Evolutionary conservation across 768 basidiomycete species (phyloP), one percentile per base, ranked within the genome.

Genomic region (Macrocybe gigantea): DNA sequence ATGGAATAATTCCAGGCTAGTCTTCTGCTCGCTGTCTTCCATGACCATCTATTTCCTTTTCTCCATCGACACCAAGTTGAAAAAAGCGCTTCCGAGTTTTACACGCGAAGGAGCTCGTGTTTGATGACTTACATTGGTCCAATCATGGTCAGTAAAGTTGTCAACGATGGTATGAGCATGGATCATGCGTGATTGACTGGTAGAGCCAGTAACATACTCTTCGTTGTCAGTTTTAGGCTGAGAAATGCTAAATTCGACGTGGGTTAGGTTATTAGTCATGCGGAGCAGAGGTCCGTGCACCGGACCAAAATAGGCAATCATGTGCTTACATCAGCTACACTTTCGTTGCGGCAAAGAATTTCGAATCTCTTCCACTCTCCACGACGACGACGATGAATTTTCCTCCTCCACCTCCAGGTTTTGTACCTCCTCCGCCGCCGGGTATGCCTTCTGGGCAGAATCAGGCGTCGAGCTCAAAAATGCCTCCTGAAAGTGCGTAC

Each of bases 401-500:
- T 60, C 79, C 76, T 56, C 78, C 77, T 55, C 77, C 77, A 48
- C 74, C 76, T 33, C 77, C 77, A 52, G 75, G 77, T 50, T 75
- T 75, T 52, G 53, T 73, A 61, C 73, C 72, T 12, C 65, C 73
- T 5, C 73, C 75, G 6, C 77, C 77, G 10, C 75, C 76, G 44
- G 78, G 79, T 50, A 82, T 82, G 79, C 66, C 68, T 6, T 58
- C 63, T 22, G 58, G 64, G 12, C 56, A 58, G 15, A 63, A 57
- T 53, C 62, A 60, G 46, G 67, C 74, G 0, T 73, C 70, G 40
- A 58, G 64, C 35, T 73, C 74, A 44, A 69, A 71, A 53, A 60
- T 79, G 50, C 65, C 75, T 9, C 68, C 70, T 38, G 75, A 79
- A 70, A 69, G 77, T 74, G 45, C 40, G 65, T 38, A 41, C 45